Evolutionary conservation across 2,329 filamentous ascomycete species (phyloP).

Genomic region (Colletotrichum sp.): DNA sequence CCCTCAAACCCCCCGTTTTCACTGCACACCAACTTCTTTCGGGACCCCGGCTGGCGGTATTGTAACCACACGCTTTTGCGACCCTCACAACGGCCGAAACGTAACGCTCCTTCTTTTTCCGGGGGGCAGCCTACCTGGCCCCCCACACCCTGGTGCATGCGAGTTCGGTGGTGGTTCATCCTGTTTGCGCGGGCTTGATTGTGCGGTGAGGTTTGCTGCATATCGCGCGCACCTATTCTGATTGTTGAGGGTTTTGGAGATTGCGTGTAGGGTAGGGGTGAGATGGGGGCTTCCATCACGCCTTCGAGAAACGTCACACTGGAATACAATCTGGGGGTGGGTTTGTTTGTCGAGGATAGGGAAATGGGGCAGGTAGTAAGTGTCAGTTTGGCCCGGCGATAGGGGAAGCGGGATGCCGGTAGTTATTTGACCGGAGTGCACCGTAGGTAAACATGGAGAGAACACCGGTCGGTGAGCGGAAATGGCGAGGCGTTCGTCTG

Average conservation of each 20-base stretch:
- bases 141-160: neutral
- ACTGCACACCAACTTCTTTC: slow-evolving; percentile 1
- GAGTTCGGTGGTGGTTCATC: neutral
- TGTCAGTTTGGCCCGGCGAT: neutral
- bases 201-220: neutral
- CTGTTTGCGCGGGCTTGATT: neutral
- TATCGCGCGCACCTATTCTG: neutral
- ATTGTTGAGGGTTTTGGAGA: neutral
- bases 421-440: neutral
- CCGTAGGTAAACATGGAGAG: neutral
- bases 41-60: neutral
- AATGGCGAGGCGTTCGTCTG: neutral
- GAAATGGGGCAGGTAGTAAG: neutral
- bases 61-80: neutral
- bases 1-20: neutral
- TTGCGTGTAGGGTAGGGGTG: neutral
- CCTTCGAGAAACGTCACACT: neutral
- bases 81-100: neutral
- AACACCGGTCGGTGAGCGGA: neutral
- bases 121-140: too few species aligned
- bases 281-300: neutral
- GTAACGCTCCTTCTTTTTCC: neutral
- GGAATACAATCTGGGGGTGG: neutral
- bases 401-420: neutral
- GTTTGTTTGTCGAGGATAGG: neutral